Percentiles rank a stretch among this genome's conserved stretches.
Evolutionary conservation across 805 yeast genomes (phyloP).

Genomic region (Zygoascus tannicola): DNA sequence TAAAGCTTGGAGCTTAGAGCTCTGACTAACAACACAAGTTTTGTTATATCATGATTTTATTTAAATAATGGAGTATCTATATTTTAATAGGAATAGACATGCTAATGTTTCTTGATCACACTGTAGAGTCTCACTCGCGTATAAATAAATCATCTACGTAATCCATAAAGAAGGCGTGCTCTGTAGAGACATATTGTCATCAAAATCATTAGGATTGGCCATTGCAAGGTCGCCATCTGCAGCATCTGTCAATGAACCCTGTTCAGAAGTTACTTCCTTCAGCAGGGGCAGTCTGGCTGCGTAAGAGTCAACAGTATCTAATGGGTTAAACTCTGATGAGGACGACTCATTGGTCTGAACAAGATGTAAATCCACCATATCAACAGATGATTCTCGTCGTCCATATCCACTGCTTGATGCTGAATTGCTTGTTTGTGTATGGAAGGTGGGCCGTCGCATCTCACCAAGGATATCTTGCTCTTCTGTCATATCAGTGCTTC

Average conservation of each 20-base stretch:
- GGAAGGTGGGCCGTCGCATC: neutral
- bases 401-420: neutral
- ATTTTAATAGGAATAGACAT: no score
- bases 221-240: slow-evolving; percentile 14
- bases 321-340: neutral
- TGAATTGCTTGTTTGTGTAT: neutral
- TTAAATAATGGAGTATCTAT: no score
- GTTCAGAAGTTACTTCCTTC: slow-evolving; percentile 2
- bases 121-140: no score
- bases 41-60: no score
- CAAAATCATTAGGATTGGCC: slow-evolving; percentile 11
- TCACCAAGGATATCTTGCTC: neutral
- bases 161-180: slow-evolving; percentile 18
- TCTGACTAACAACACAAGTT: no score
- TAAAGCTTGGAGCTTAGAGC: no score
- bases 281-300: slow-evolving; percentile 2
- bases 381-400: slow-evolving; percentile 6
- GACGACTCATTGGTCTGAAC: neutral
- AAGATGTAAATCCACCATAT: slow-evolving; percentile 12
- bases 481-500: neutral
- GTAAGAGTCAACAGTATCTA: slow-evolving; percentile 1
- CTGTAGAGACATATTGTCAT: slow-evolving; percentile 15
- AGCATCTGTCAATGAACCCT: neutral
- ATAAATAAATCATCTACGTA: slow-evolving; percentile 6
- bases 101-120: no score